Evolutionary conservation across 2,329 filamentous ascomycete species (phyloP), one percentile per base, ranked within the genome.

Genomic region (Lasiodiplodia sp.): DNA sequence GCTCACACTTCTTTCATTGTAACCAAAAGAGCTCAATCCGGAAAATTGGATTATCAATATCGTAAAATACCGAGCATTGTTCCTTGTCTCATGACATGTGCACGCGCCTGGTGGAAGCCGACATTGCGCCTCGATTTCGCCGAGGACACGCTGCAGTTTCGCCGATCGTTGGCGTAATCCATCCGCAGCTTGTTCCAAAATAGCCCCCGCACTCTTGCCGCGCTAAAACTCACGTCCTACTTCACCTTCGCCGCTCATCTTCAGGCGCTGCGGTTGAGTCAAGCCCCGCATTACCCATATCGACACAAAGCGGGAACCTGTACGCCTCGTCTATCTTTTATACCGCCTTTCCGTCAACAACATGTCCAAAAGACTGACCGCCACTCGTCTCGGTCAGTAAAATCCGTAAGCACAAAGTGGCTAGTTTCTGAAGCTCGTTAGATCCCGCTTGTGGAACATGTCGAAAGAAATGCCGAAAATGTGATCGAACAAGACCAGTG

Each of bases 381-480:
- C 63, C 4, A 66, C 38, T 28, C 63, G 63, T 25, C 49, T 56
- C 2, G 63, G 63, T 66, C 37, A 66, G 63, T 66, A 37, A 16
- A 16, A 5, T 44, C 28, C 21, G 11, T 25, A 28, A 21, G 31
- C 16, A 14, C 28, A 4, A 7, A n/a, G 34, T 25, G 12, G 2
- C 2, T 2, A 23, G 1, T 23, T 37, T 21, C 60, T 64, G 23
- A 64, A 28, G 6, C n/a, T 31, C 34, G 4, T 10, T 34, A 71
- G 71, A 72, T 49, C 71, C 71, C 2, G 71, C 68, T 7, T 72
- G 71, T 44, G 71, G 70, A 18, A 72, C 71, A 12, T 72, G 71
- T 55, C 68, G 71, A 3, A 69, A 68, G 23, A 72, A 71, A 37
- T 71, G 68, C 55, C 67, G 71, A 0, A 70, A 68, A 52, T 72